Evolutionary conservation across 805 yeast genomes (phyloP), one percentile per base, ranked within the genome.

Genomic region (Zygosaccharomyces pseudorouxii): DNA sequence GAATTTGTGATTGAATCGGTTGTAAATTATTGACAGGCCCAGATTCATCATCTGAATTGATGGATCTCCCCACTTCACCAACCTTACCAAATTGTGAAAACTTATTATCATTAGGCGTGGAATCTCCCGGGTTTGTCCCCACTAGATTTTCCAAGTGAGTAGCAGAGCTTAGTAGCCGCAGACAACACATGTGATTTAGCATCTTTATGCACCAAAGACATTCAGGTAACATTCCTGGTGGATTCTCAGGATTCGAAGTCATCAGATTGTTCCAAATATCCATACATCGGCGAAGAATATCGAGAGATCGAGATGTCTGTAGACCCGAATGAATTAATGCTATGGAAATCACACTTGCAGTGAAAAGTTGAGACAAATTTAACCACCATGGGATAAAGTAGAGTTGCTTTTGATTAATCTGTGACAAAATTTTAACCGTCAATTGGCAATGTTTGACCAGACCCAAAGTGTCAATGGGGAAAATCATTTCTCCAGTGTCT

Each of bases 181-280:
- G 62, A n/a, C 73, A 63, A 40, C 76, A 63, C 55, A 80, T 71
- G 50, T 75, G 78, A 56, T 78, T 79, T 50, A 79, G 65, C 70
- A 75, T 76, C 52, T 78, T 79, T 37, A 81, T 56, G 1, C 77
- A 80, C 86, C 86, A 81, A n/a, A 78, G 56, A 56, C 83, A 78
- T 58, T 81, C 86, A 38, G 72, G 70, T 10, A 75, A 77, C 86
- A 81, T 81, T 14, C 57, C 57, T 6, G 55, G 66, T 49, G 72
- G 71, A 29, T 59, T 56, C 22, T 42, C 51, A 10, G 64, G 71
- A 58, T 22, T 74, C 56, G 55, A 39, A 16, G 46, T 28, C 60
- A 65, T 50, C 55, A 68, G 14, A 61, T 50, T 10, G 37, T 48
- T 47, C 54, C 69, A 58, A 1, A 62, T 46, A 8, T 41, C 22